Base-by-base conservation (phyloP, 441 rosid genomes). In the Eutrema salsugineum region DNA sequence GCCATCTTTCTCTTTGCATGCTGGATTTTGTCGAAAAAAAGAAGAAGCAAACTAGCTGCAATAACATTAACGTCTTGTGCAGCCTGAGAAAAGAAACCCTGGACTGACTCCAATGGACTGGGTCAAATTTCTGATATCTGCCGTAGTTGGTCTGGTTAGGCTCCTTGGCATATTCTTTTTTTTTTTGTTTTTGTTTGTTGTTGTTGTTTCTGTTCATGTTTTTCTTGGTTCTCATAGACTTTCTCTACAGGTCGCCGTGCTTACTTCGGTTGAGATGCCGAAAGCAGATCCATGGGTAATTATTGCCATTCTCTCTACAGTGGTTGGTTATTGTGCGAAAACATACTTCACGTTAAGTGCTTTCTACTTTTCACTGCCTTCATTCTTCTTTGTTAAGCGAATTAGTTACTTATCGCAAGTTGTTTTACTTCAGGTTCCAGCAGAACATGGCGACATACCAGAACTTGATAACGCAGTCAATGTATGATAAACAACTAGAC, bases 61-160 rank as follows among this genome's bases (percentile, higher is more conserved):
- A 67, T 70, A 57, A 70, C 65, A 48, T 55, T 35, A 15, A 55
- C 22, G 11, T 38, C 33, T 57, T 77, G 50, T 50, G 78, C 87
- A 93, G 98, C 97, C 99, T 28, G 98, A 93, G 82, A 95, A 95
- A 90, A 84, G 87, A 80, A 95, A 86, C 78, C 99, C 99, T 48
- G 91, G 96, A 68, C 85, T 95, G 79, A 95, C 99, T 68, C 98
- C 99, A 42, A 81, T 86, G 87, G 99, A 93, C 81, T 95, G 98
- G 97, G 93, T 91, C 88, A 95, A 85, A 83, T 95, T 93, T 78
- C 76, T 93, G 40, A 84, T 57, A 72, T 91, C 97, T 72, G 91
- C 99, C 33, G 67, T 84, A 20, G 91, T 91, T 77, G 99, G 98
- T 56, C 79, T 95, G 94, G 99, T 95, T 70, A 75, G 99, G 47